These are phyloP conservation scores for Penicillium sp. DNA, from an alignment of 2,329 filamentous ascomycete genomes.

Conservation along the genomic window DNA sequence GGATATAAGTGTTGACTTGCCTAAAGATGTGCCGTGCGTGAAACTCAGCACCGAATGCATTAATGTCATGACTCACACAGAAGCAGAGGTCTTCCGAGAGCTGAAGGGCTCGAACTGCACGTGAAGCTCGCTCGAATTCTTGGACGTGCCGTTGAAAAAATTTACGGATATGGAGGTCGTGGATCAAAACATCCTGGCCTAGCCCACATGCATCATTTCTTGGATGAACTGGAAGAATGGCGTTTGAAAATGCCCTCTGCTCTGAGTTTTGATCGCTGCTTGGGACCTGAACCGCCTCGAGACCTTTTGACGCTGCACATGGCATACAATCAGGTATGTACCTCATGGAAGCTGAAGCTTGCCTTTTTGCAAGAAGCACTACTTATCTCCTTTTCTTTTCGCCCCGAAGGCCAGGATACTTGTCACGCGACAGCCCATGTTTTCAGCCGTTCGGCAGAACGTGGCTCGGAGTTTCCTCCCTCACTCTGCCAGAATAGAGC, in stretches of 20 bases:
- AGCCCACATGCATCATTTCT: not conserved
- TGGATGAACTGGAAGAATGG: not conserved
- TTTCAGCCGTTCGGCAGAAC: not conserved
- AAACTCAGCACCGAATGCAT: not conserved
- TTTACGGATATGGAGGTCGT: not conserved
- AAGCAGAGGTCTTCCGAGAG: not conserved
- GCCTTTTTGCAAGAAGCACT: not conserved
- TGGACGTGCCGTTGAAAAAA: not conserved
- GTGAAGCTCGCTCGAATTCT: not conserved
- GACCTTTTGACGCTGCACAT: not conserved
- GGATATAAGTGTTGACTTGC: conserved; percentile 1
- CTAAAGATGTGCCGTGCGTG: not conserved
- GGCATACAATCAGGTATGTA: not conserved
- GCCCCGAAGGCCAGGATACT: not conserved
- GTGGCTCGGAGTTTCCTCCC: not conserved
- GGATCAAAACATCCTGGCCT: not conserved
- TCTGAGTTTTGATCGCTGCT: not conserved
- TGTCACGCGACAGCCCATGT: not conserved
- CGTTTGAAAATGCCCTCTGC: not conserved
- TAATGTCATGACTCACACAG: not conserved
- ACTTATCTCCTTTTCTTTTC: not conserved
- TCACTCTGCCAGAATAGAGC: not conserved
- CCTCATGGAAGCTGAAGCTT: not conserved
- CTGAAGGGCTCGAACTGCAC: not conserved
- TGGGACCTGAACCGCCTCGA: not conserved